phyloP scores from a whole-genome alignment of 2,329 filamentous ascomycete genomes.

The Trichoderma guizhouense region DNA sequence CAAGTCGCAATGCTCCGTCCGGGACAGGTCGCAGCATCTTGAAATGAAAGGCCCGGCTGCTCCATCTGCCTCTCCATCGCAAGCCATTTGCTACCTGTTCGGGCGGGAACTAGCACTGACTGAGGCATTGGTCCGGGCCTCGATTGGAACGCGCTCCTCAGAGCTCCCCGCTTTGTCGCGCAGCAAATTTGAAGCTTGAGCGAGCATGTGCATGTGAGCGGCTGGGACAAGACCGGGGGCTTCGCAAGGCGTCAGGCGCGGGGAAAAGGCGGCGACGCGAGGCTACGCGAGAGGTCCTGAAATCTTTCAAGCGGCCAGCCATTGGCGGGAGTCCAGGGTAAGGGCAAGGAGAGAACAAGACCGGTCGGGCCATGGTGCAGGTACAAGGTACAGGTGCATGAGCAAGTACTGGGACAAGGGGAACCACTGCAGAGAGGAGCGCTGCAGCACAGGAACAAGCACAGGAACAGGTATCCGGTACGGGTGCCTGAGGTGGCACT shows the following conservation, averaged over 20 bases:
- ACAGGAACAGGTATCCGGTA: neutral
- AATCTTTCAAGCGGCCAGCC: conserved; percentile 1
- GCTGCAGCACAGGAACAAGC: neutral
- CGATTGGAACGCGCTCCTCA: conserved; percentile 4
- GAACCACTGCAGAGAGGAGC: neutral
- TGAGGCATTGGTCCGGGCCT: conserved; percentile 15
- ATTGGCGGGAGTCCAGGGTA: conserved; percentile 7
- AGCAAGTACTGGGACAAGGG: neutral
- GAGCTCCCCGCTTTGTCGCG: conserved; percentile 9
- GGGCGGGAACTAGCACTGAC: conserved; percentile 16
- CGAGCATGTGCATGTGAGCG: conserved; percentile 16
- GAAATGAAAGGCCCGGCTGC: conserved; percentile 18
- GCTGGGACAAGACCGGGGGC: neutral
- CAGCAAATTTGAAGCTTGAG: neutral
- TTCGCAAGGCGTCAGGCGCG: conserved; percentile 14
- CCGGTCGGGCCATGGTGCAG: neutral
- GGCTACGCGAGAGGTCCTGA: conserved; percentile 20
- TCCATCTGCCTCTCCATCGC: conserved; percentile 14
- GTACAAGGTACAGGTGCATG: neutral
- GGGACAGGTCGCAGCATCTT: neutral
- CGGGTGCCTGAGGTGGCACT: neutral
- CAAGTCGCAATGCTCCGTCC: neutral
- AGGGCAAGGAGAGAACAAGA: conserved; percentile 9
- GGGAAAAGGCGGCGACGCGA: conserved; percentile 15
- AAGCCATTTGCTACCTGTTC: conserved; percentile 2